phyloP scores from a whole-genome alignment of 805 yeast genomes.

The Candida hungchunana region DNA sequence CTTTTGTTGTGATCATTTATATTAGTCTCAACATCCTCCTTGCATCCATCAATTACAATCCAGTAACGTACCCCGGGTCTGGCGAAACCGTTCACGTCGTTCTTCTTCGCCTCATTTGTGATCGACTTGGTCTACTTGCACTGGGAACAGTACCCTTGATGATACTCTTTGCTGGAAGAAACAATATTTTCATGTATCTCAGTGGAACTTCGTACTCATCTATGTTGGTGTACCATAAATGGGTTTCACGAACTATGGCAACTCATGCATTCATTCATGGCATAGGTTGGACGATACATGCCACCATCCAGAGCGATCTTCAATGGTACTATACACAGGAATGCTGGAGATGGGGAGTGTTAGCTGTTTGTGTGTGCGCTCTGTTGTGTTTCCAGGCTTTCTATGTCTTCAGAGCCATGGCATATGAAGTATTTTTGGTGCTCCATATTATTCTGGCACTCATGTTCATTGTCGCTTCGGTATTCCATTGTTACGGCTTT shows the following conservation, averaged over 20 bases:
- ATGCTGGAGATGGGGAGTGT: slow-evolving; percentile 36
- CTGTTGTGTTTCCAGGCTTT: slow-evolving; percentile 45
- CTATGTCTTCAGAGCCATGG: slow-evolving; percentile 44
- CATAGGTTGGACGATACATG: slow-evolving; percentile 16
- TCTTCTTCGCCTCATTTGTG: slow-evolving; percentile 8
- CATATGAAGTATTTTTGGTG: slow-evolving; percentile 59
- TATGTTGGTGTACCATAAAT: slow-evolving; percentile 62
- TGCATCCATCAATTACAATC: slow-evolving; percentile 4
- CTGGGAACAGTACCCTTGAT: slow-evolving; percentile 46
- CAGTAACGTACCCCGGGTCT: neutral
- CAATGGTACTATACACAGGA: slow-evolving; percentile 4
- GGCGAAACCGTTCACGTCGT: slow-evolving; percentile 6
- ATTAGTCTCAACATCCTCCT: slow-evolving; percentile 21
- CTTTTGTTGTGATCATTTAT: slow-evolving; percentile 33
- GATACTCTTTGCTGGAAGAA: slow-evolving; percentile 64
- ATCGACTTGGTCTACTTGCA: slow-evolving; percentile 21
- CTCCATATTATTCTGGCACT: slow-evolving; percentile 55
- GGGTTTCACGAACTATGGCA: slow-evolving; percentile 45
- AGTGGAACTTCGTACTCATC: slow-evolving; percentile 63
- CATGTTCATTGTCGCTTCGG: slow-evolving; percentile 49
- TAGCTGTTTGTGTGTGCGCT: slow-evolving; percentile 41
- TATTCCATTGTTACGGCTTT: slow-evolving; percentile 50
- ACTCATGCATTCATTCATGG: slow-evolving; percentile 20
- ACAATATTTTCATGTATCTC: slow-evolving; percentile 53
- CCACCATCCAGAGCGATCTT: slow-evolving; percentile 4